Conservation (phyloP, 2,329 filamentous ascomycete species). For the Aureobasidium sp. region DNA sequence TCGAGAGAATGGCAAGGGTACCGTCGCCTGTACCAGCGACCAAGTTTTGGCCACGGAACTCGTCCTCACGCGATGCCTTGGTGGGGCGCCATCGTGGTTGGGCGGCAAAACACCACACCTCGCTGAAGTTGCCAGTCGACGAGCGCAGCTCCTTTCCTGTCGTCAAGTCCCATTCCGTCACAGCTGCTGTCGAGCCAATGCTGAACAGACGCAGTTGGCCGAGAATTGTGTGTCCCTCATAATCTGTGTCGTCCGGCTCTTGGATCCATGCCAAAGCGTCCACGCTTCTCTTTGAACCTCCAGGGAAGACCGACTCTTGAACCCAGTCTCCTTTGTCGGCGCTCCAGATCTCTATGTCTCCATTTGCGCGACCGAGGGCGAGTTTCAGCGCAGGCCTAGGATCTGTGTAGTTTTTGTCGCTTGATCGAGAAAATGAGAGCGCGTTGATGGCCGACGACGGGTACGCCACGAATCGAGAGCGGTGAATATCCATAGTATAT, state of each 20-base stretch:
- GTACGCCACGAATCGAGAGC: slow-evolving; percentile 90
- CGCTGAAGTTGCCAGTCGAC: slow-evolving; percentile 84
- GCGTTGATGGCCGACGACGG: slow-evolving; percentile 88
- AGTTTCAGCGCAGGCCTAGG: slow-evolving; percentile 58
- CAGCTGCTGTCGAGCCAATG: slow-evolving; percentile 83
- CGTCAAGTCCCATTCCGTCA: slow-evolving; percentile 91
- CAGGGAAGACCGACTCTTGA: slow-evolving; percentile 78
- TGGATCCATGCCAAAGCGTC: slow-evolving; percentile 90
- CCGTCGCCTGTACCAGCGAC: slow-evolving; percentile 89
- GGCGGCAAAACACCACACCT: slow-evolving; percentile 92
- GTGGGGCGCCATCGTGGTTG: slow-evolving; percentile 54
- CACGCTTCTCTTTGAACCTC: slow-evolving; percentile 76
- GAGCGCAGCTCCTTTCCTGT: slow-evolving; percentile 69
- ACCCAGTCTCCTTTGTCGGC: slow-evolving; percentile 74
- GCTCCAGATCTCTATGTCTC: slow-evolving; percentile 98
- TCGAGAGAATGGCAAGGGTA: slow-evolving; percentile 76
- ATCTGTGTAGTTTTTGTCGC: slow-evolving; percentile 32
- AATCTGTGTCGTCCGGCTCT: slow-evolving; percentile 64
- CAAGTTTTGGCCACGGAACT: slow-evolving; percentile 47
- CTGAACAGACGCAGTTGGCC: slow-evolving; percentile 86
- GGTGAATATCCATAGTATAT: slow-evolving; percentile 78
- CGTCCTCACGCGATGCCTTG: slow-evolving; percentile 16
- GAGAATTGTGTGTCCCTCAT: slow-evolving; percentile 50
- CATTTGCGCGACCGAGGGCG: slow-evolving; percentile 85
- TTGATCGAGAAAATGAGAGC: slow-evolving; percentile 81